Conservation (phyloP, 106 monocot species). For the Apostasia ramifera region DNA sequence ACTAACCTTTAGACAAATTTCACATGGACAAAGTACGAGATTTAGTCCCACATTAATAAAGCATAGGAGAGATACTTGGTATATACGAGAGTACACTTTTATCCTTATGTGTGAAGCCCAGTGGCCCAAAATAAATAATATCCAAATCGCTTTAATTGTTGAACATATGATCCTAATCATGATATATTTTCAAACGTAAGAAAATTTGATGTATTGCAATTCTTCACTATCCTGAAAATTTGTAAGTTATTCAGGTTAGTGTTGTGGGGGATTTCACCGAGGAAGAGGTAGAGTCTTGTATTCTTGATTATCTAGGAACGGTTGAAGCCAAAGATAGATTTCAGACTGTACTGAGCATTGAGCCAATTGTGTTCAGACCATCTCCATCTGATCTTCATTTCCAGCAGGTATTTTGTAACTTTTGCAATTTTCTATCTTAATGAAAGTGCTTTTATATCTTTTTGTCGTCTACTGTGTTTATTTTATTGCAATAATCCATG, state of each 20-base stretch:
- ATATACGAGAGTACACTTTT: no score
- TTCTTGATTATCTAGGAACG: slow-evolving; percentile 95
- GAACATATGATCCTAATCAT: no score
- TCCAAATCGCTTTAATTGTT: no score
- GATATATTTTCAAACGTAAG: neutral
- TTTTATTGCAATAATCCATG: no score
- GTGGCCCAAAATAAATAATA: no score
- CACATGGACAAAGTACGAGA: no score
- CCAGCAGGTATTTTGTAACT: slow-evolving; percentile 61
- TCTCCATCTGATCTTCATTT: slow-evolving; percentile 70
- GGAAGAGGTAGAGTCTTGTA: slow-evolving; percentile 84
- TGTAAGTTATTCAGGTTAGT: slow-evolving; percentile 49
- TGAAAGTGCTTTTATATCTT: slow-evolving; percentile 7
- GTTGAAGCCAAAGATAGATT: slow-evolving; percentile 22
- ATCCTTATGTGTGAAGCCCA: no score
- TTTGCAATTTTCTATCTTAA: neutral
- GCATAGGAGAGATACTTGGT: no score
- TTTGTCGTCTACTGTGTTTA: neutral
- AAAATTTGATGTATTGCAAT: slow-evolving; percentile 4
- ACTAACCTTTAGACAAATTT: no score
- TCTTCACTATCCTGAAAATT: neutral
- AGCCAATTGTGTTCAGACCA: slow-evolving; percentile 62
- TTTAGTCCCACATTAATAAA: no score
- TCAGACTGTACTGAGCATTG: slow-evolving; percentile 10
- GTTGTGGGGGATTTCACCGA: slow-evolving; percentile 94